Percentiles rank a stretch among this genome's conserved stretches.
phyloP scores from a whole-genome alignment of 2,329 filamentous ascomycete genomes.

The Cytospora paraplurivora region DNA sequence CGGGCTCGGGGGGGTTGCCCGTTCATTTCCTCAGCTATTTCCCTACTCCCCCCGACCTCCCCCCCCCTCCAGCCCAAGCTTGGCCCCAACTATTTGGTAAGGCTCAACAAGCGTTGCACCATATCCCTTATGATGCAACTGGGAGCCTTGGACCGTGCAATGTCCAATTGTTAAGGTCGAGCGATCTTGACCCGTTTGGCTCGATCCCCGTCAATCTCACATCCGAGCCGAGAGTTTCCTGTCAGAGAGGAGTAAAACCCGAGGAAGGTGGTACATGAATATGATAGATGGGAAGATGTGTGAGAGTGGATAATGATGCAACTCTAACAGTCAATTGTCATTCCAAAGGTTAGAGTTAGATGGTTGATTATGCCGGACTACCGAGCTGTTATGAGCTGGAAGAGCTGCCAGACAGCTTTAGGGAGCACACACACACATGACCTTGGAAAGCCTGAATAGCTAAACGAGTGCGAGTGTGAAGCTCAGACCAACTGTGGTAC shows the following conservation, averaged over 20 bases:
- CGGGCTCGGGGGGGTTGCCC: slow-evolving; percentile 16
- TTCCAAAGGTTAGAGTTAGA: background rate
- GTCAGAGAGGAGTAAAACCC: background rate
- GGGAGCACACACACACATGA: background rate
- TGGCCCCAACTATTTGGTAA: background rate
- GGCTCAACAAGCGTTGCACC: slow-evolving; percentile 1
- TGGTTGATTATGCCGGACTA: background rate
- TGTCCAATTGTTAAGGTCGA: background rate
- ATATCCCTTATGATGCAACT: background rate
- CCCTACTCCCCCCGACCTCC: background rate
- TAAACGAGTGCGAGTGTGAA: background rate
- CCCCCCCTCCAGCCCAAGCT: background rate
- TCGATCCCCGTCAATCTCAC: slow-evolving; percentile 12
- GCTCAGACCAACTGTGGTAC: background rate
- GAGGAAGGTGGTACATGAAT: background rate
- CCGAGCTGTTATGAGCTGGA: background rate
- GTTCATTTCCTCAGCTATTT: background rate
- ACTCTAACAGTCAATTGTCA: background rate
- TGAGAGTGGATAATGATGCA: background rate
- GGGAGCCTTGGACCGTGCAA: background rate
- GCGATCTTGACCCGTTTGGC: background rate
- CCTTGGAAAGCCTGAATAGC: background rate
- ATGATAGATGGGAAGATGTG: background rate
- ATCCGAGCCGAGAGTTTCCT: slow-evolving; percentile 13
- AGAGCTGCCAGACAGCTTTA: background rate